phyloP scores from a whole-genome alignment of 495 filamentous ascomycete genomes.

The Venustampulla echinocandica region DNA sequence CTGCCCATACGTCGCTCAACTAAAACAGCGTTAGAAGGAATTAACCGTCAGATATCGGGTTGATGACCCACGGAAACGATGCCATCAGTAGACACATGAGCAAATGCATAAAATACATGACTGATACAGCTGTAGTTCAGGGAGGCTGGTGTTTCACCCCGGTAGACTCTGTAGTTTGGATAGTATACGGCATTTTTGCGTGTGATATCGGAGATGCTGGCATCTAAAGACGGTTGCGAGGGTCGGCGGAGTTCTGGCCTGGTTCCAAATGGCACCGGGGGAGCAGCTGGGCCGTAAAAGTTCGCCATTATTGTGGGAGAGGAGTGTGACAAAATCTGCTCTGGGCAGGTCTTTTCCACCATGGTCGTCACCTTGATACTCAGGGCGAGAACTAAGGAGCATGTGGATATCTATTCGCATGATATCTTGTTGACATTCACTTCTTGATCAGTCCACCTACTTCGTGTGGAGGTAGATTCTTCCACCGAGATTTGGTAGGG shows the following conservation, averaged over 20 bases:
- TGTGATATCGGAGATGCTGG: slow-evolving; percentile 31
- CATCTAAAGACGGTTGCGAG: slow-evolving; percentile 17
- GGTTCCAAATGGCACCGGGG: slow-evolving; percentile 17
- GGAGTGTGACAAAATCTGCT: neutral
- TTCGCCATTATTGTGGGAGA: slow-evolving; percentile 5
- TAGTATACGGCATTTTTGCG: slow-evolving; percentile 80
- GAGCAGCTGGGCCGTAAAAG: slow-evolving; percentile 13
- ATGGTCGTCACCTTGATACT: neutral
- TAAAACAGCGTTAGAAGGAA: slow-evolving; percentile 27
- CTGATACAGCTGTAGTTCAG: slow-evolving; percentile 54
- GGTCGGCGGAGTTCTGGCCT: slow-evolving; percentile 11
- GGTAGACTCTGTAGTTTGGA: slow-evolving; percentile 77
- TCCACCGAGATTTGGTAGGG: neutral
- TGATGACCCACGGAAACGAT: slow-evolving; percentile 62
- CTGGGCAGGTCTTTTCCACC: neutral
- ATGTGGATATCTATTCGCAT: too few relatives aligned
- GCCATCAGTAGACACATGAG: slow-evolving; percentile 71
- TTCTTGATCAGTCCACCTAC: too few relatives aligned
- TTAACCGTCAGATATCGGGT: neutral
- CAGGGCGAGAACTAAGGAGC: too few relatives aligned
- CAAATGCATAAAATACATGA: slow-evolving; percentile 87
- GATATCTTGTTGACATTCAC: too few relatives aligned
- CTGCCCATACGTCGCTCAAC: slow-evolving; percentile 83
- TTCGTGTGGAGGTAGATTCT: neutral
- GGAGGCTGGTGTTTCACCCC: slow-evolving; percentile 66